Evolutionary conservation across 139 green algal species (phyloP), one percentile per base, ranked within the genome.

Genomic region (Yamagishiella unicocca): DNA sequence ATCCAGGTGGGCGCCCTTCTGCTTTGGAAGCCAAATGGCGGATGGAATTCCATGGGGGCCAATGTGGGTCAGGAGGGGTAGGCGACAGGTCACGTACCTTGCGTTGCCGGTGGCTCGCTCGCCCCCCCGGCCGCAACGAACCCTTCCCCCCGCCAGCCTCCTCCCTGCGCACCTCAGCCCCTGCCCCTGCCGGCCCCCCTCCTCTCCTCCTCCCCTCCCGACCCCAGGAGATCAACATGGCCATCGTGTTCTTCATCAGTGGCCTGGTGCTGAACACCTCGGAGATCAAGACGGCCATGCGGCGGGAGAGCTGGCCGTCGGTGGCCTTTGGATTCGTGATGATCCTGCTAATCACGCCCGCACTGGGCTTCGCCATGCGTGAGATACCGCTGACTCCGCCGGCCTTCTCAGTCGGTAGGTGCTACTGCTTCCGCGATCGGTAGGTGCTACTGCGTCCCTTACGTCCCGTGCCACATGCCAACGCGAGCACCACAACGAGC

Each of bases 311-410:
- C 77, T 43, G 61, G 55, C 66, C 61, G 33, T 90, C 61, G 21
- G 61, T 94, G 6, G 14, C 85, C 0, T 96, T 87, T 64, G 94
- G 92, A 24, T 70, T 94, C 3, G 14, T 89, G 2, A 85, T 92
- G 46, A 96, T 95, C 35, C 78, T 95, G 6, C 74, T 82, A 25
- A 83, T 97, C 55, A 96, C 94, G 0, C 93, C 94, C 33, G 37
- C 40, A 2, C 77, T 84, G 77, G 77, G 93, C 31, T 95, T 96
- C 67, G 88, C 50, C 22, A 75, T 93, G 67, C 55, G 87, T 24
- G 8, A 68, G 25, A 82, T 95, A 14, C 92, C 90, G 1, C 87
- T 95, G 1, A 64, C 89, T 1, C 85, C 85, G 0, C 77, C 82
- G 8, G 82, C 89, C 37, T 92, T 96, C 46, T 67, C 72, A 0